Conservation (phyloP, 129 eudicot species). For the Ambrosia trifida region DNA sequence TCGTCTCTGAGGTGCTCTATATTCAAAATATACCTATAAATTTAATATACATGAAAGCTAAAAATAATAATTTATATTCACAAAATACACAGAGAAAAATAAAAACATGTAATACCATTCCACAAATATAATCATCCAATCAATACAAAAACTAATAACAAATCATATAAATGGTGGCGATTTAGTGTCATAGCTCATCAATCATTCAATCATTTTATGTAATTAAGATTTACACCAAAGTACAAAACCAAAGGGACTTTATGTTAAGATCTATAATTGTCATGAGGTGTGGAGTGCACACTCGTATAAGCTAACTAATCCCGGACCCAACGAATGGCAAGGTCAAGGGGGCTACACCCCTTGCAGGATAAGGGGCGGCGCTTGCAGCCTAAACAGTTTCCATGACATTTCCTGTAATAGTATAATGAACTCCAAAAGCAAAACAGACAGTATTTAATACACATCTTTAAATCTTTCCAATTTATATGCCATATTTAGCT, state of each 20-base stretch:
- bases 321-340: not conserved
- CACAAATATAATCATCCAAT: not conserved
- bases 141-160: not conserved
- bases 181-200: not conserved
- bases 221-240: not conserved
- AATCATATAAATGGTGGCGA: not conserved
- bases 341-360: not conserved
- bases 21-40: not conserved
- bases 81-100: not conserved
- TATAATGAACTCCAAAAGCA: not conserved
- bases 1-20: not conserved
- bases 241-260: not conserved
- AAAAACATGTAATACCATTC: not conserved
- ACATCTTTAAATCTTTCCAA: not conserved
- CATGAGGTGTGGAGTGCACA: not conserved
- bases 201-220: slow-evolving; percentile 3
- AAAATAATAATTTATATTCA: not conserved
- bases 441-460: not conserved
- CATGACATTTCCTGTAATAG: not conserved
- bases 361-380: not conserved
- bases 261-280: not conserved
- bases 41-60: not conserved
- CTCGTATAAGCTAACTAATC: not conserved
- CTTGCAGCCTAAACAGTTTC: not conserved
- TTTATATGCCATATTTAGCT: not conserved